Percentiles rank a stretch among this genome's conserved stretches.
These are phyloP conservation scores for Podila verticillata DNA, from an alignment of 192 early-diverging fungal genomes.

Conservation along the genomic window DNA sequence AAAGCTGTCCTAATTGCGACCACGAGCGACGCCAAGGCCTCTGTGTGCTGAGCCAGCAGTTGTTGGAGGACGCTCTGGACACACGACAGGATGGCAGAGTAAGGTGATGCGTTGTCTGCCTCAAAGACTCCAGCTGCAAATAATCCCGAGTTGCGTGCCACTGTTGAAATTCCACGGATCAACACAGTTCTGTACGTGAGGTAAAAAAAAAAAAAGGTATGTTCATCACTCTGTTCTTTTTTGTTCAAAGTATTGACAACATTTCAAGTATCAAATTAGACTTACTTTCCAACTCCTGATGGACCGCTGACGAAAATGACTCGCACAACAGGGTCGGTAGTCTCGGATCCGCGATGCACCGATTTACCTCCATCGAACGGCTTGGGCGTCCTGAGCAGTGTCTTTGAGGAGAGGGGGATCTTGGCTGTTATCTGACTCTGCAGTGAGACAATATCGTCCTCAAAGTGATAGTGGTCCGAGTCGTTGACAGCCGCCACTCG, in stretches of 20 bases:
- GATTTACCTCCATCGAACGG: slow-evolving; percentile 30
- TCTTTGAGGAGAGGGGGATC: slow-evolving; percentile 44
- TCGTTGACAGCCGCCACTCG: neutral
- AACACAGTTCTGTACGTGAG: slow-evolving; percentile 22
- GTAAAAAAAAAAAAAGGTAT: neutral
- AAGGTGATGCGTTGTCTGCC: slow-evolving; percentile 14
- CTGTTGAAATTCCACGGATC: slow-evolving; percentile 31
- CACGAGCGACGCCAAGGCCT: slow-evolving; percentile 32
- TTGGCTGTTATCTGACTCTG: slow-evolving; percentile 22
- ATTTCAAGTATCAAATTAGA: neutral
- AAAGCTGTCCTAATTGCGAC: slow-evolving; percentile 46
- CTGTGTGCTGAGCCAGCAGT: slow-evolving; percentile 35
- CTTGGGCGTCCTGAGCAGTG: slow-evolving; percentile 20
- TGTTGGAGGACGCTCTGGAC: slow-evolving; percentile 46
- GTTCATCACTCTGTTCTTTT: neutral
- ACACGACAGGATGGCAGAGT: slow-evolving; percentile 43
- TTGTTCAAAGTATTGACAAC: neutral
- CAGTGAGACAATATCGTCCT: slow-evolving; percentile 39
- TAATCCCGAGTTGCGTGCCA: slow-evolving; percentile 34
- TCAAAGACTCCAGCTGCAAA: slow-evolving; percentile 45
- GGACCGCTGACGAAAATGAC: slow-evolving; percentile 45
- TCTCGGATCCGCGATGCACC: slow-evolving; percentile 12
- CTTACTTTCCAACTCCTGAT: slow-evolving; percentile 48
- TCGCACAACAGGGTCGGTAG: slow-evolving; percentile 33
- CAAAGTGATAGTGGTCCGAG: slow-evolving; percentile 28